These are phyloP conservation scores for Psilocybe cyanescens DNA, from an alignment of 768 basidiomycete species.

Conservation along the genomic window DNA sequence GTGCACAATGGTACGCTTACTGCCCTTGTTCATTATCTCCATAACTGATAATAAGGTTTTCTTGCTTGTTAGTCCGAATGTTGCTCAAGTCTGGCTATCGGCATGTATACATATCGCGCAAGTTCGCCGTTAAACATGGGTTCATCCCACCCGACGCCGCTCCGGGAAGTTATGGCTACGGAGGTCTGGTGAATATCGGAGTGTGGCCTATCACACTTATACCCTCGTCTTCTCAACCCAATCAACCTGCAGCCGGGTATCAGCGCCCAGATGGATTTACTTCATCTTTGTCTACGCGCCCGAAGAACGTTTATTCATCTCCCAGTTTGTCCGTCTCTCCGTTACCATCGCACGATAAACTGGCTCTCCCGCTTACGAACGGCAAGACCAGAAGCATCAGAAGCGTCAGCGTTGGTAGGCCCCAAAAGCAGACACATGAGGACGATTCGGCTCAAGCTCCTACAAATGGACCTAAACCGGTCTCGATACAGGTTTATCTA, in stretches of 20 bases:
- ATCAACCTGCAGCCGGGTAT: slow-evolving; percentile 25
- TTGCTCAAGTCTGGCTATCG: slow-evolving; percentile 90
- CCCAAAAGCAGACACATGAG: background rate
- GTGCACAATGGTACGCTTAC: slow-evolving; percentile 72
- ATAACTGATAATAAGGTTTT: background rate
- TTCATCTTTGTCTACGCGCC: slow-evolving; percentile 6
- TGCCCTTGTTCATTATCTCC: background rate
- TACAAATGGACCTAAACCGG: slow-evolving; percentile 37
- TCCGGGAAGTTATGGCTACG: slow-evolving; percentile 94
- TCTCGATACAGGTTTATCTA: slow-evolving; percentile 72
- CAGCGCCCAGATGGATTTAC: slow-evolving; percentile 23
- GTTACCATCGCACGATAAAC: slow-evolving; percentile 8
- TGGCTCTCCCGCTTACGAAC: slow-evolving; percentile 10
- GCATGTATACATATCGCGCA: slow-evolving; percentile 94
- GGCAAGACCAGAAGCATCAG: slow-evolving; percentile 13
- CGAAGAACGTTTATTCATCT: slow-evolving; percentile 15
- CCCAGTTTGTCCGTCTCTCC: slow-evolving; percentile 24
- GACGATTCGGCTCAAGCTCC: background rate
- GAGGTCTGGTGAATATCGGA: slow-evolving; percentile 85
- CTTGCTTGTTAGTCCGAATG: slow-evolving; percentile 75
- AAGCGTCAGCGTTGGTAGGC: slow-evolving; percentile 8
- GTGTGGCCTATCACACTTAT: slow-evolving; percentile 82
- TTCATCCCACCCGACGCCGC: slow-evolving; percentile 88
- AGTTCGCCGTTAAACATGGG: slow-evolving; percentile 86
- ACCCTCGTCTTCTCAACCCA: slow-evolving; percentile 40